Base-by-base conservation (phyloP, 768 basidiomycete species). In the Multifurca ochricompacta region DNA sequence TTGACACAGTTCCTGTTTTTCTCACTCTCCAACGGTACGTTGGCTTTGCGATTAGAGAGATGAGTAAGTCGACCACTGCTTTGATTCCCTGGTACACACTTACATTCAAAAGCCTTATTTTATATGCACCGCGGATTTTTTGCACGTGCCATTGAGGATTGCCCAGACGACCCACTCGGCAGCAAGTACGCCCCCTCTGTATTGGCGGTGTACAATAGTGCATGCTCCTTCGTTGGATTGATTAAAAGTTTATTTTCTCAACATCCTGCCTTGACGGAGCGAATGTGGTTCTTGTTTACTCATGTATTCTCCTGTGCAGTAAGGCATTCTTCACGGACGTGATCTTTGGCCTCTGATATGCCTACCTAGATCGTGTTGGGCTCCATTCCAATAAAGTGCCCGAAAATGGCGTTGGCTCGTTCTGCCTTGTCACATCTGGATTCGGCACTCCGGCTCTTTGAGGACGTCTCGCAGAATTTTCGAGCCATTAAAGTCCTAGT, bases 51-150 rank as follows among this genome's bases (percentile, higher is more conserved):
- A 85, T 86, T 59, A 79, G 73, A 65, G 84, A 86, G 66, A 84
- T 84, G 34, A 77, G 84, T 82, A 61, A 61, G 77, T 66, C 19
- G 10, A 13, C n/a, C 36, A 42, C 43, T 35, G 30, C 18, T 31
- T 28, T 27, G 21, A 43, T 6, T 8, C 25, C 32, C 55, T 19
- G 4, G 3, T 35, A 28, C 19, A 23, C 21, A 6, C 49, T 48
- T 19, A 59, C 40, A 14, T 34, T 18, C 1, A 23, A 23, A 57
- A 84, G 83, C 79, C 11, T 66, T 85, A 27, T 83, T 86, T 62
- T 85, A 85, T 60, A 81, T 87, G 74, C 83, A 87, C 66, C 76
- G 84, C 44, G 83, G 82, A 6, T 87, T 82, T 71, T 87, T 87
- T 63, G 83, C 82, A 1, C 78, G 80, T 53, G 83, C 83, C 0